These are phyloP conservation scores for Bisporella sp. DNA, from an alignment of 2,329 filamentous ascomycete species.

Conservation along the genomic window DNA sequence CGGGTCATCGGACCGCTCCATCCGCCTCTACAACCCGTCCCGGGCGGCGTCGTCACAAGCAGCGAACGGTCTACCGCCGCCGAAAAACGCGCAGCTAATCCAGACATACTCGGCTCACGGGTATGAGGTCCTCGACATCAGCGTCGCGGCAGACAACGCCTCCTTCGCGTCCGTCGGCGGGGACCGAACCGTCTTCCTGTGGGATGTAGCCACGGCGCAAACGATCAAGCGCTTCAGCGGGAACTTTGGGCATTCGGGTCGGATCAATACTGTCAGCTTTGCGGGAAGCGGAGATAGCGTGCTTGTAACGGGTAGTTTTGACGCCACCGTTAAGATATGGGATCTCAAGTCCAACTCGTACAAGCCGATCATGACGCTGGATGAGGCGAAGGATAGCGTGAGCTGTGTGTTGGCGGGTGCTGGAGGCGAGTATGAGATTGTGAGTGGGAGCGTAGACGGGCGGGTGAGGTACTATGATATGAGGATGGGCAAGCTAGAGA, in stretches of 20 bases:
- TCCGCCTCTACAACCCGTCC: slow-evolving; percentile 79
- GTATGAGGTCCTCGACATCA: slow-evolving; percentile 81
- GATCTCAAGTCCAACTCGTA: slow-evolving; percentile 48
- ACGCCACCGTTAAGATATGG: slow-evolving; percentile 72
- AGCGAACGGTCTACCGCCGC: slow-evolving; percentile 32
- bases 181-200: slow-evolving; percentile 85
- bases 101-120: slow-evolving; percentile 87
- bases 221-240: slow-evolving; percentile 70
- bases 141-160: slow-evolving; percentile 69
- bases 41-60: slow-evolving; percentile 39
- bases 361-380: slow-evolving; percentile 65
- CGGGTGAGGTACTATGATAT: slow-evolving; percentile 77
- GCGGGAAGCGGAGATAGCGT: slow-evolving; percentile 69
- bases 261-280: slow-evolving; percentile 75
- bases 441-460: slow-evolving; percentile 79
- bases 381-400: slow-evolving; percentile 65
- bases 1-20: slow-evolving; percentile 75
- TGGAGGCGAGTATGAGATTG: slow-evolving; percentile 45
- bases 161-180: slow-evolving; percentile 83
- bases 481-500: slow-evolving; percentile 62
- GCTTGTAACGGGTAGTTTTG: slow-evolving; percentile 66
- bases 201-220: slow-evolving; percentile 80
- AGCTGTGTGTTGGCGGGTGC: slow-evolving; percentile 29
- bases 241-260: slow-evolving; percentile 32
- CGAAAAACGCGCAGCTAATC: slow-evolving; percentile 50